These are phyloP conservation scores for Onygena corvina DNA, from an alignment of 2,329 filamentous ascomycete genomes.

Conservation along the genomic window DNA sequence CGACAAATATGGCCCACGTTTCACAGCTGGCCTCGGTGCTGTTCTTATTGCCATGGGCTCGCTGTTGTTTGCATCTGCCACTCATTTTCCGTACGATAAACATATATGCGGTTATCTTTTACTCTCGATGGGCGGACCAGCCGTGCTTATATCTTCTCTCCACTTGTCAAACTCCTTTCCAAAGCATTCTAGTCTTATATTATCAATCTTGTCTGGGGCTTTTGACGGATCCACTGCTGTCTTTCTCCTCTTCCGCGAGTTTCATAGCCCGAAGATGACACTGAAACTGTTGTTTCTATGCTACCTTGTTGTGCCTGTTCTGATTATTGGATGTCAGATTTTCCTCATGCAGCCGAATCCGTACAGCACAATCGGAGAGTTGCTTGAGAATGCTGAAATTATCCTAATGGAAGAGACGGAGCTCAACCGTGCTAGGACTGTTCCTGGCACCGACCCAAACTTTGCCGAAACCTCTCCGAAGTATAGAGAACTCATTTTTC, in stretches of 20 bases:
- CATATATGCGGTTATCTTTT: slow-evolving; percentile 63
- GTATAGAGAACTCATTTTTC: slow-evolving; percentile 37
- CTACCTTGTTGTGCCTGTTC: slow-evolving; percentile 58
- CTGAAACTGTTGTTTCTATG: slow-evolving; percentile 57
- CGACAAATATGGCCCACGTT: slow-evolving; percentile 66
- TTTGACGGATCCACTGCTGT: slow-evolving; percentile 69
- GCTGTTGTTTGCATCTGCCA: slow-evolving; percentile 57
- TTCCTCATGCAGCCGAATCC: slow-evolving; percentile 61
- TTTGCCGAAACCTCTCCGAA: background rate
- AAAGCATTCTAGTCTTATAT: slow-evolving; percentile 60
- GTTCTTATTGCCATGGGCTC: slow-evolving; percentile 58
- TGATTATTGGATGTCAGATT: slow-evolving; percentile 56
- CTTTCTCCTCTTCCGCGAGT: slow-evolving; percentile 13
- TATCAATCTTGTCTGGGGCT: slow-evolving; percentile 66
- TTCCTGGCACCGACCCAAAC: background rate
- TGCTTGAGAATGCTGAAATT: slow-evolving; percentile 59
- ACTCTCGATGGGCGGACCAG: slow-evolving; percentile 65
- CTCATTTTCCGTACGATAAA: slow-evolving; percentile 57
- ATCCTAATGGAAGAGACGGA: slow-evolving; percentile 43
- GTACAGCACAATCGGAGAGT: slow-evolving; percentile 75
- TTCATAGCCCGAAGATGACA: slow-evolving; percentile 32
- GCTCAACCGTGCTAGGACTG: background rate
- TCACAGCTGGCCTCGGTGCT: slow-evolving; percentile 61
- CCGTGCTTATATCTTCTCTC: slow-evolving; percentile 71
- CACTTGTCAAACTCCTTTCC: slow-evolving; percentile 79